Base-by-base conservation (phyloP, 2,329 filamentous ascomycete species). In the Exophiala alcalophila region DNA sequence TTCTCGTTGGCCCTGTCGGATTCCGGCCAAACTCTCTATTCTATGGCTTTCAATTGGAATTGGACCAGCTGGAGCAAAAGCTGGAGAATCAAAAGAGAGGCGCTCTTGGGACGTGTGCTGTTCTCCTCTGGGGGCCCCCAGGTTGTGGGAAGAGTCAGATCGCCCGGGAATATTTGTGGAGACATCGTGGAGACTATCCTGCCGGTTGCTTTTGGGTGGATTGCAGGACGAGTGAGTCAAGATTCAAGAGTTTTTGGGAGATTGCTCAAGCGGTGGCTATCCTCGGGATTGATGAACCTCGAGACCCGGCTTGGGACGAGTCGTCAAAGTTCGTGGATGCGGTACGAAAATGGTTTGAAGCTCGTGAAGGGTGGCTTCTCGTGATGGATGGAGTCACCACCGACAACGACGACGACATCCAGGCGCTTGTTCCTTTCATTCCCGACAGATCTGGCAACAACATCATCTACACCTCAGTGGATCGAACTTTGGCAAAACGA, bases 121-220 rank as follows among this genome's bases (percentile, higher is more conserved):
- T 83, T 2, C 64, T 86, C 6, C 72, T 86, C 8, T 76, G 78
- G 50, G 78, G 78, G 24, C 74, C 80, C 26, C 77, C 81, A 2
- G 83, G 83, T 2, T 77, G 77, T 10, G 83, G 83, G 2, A 86
- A 86, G 61, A 81, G 80, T 1, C 81, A 85, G 55, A 65, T 86
- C 10, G 81, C 81, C 19, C 72, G 82, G 3, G 72, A 86, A 60
- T 86, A 85, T 57, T 74, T 83, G 20, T 83, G 80, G 54, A 61
- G 68, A 4, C 74, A 84, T 54, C 74, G 70, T 24, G 63, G 70
- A 4, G 66, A 76, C 47, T 86, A 81, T 53, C 73, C 76, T 0
- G 81, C 80, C 2, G 83, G 83, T 1, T 71, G 84, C 29, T 86
- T 83, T 59, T 86, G 83, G 83, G 72, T 85, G 11, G 73, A 80